A percentile compares a stretch with the other conserved stretches of the same genome.
phyloP scores from a whole-genome alignment of 768 basidiomycete genomes.

The Trametes maxima region DNA sequence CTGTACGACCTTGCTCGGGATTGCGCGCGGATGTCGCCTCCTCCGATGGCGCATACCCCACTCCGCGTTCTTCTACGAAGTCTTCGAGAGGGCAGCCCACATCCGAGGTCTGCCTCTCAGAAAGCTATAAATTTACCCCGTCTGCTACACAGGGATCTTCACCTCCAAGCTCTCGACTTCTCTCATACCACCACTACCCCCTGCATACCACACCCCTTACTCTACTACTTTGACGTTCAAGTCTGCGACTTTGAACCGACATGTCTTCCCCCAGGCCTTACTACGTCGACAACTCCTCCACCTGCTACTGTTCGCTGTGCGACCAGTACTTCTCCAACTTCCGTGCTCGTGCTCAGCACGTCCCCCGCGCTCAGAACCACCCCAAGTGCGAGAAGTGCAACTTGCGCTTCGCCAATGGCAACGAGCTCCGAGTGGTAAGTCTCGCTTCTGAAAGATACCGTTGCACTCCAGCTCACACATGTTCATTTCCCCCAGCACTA shows the following conservation, averaged over 20 bases:
- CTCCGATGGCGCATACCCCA: background rate
- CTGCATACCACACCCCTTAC: background rate
- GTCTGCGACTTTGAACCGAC: background rate
- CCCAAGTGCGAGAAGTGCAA: slow-evolving; percentile 36
- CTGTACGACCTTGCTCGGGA: background rate
- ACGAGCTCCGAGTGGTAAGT: slow-evolving; percentile 35
- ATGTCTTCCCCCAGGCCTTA: slow-evolving; percentile 1
- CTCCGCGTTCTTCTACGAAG: background rate
- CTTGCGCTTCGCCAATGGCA: slow-evolving; percentile 36
- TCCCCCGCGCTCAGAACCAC: slow-evolving; percentile 33
- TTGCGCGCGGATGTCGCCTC: background rate
- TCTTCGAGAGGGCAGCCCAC: background rate
- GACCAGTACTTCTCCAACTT: slow-evolving; percentile 36
- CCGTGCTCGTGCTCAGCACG: slow-evolving; percentile 33
- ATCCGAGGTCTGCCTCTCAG: background rate
- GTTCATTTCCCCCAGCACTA: slow-evolving; percentile 30
- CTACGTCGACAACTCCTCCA: slow-evolving; percentile 13
- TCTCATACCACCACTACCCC: background rate
- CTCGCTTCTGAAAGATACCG: no score
- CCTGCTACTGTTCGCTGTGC: slow-evolving; percentile 39
- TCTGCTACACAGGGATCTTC: background rate
- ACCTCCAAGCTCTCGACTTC: background rate
- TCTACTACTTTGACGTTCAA: background rate
- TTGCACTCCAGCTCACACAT: background rate
- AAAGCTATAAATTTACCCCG: background rate